Percentiles rank a stretch among this genome's conserved stretches.
Conservation (phyloP, 2,329 filamentous ascomycete species). For the Fusarium newnesense region DNA sequence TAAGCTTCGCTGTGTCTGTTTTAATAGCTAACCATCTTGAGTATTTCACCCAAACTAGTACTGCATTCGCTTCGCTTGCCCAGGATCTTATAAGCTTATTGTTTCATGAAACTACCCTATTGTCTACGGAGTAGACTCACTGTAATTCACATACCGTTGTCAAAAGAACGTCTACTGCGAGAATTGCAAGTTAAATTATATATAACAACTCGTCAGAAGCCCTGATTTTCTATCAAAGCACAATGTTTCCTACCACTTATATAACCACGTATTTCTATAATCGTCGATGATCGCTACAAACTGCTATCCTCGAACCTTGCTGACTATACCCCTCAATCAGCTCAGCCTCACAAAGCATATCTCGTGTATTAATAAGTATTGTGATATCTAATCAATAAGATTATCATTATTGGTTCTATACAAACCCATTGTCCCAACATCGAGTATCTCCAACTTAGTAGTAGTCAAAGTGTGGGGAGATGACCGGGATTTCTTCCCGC, state of each 20-base stretch:
- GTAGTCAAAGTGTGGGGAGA: conserved; percentile 22
- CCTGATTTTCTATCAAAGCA: too few relatives aligned
- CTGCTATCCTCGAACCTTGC: background rate
- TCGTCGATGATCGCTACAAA: background rate
- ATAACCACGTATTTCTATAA: background rate
- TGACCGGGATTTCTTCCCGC: conserved; percentile 39
- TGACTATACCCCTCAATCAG: background rate
- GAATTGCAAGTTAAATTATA: background rate
- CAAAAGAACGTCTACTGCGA: background rate
- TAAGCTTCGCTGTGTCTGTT: background rate
- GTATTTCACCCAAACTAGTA: background rate
- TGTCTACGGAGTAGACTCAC: background rate
- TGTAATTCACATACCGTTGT: background rate
- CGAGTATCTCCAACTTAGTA: background rate
- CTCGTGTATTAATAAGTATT: too few relatives aligned
- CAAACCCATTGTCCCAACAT: background rate
- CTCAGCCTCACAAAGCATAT: background rate
- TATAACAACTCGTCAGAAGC: background rate
- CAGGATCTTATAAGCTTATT: background rate
- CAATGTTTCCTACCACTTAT: background rate
- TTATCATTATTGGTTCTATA: background rate
- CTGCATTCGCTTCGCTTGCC: background rate
- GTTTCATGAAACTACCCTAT: background rate
- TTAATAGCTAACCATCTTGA: background rate
- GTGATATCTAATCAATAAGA: too few relatives aligned